Conservation (phyloP, 129 eudicot genomes). For the Tagetes erecta region DNA sequence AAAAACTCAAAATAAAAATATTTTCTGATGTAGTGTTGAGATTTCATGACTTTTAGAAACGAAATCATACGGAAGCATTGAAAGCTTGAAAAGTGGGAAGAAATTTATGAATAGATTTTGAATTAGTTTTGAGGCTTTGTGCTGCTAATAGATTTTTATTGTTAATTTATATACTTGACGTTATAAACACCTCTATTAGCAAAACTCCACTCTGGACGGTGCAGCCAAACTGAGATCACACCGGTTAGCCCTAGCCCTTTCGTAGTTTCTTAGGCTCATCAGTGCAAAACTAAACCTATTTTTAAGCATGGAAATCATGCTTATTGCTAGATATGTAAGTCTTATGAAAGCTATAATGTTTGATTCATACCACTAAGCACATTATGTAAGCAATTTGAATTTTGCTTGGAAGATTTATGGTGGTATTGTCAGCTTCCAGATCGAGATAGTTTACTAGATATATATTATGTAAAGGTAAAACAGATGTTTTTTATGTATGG, state of each 20-base stretch:
- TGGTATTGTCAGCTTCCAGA: neutral
- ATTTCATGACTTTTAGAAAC: neutral
- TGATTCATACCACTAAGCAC: neutral
- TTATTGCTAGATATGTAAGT: neutral
- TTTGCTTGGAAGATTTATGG: neutral
- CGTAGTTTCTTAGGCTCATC: neutral
- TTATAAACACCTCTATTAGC: neutral
- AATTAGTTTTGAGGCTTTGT: neutral
- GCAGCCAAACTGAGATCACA: too few species aligned
- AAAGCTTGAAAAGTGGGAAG: neutral
- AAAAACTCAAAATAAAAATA: too few species aligned
- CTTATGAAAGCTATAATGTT: neutral
- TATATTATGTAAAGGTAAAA: neutral
- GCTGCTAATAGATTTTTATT: neutral
- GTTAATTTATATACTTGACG: neutral
- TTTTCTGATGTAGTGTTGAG: neutral
- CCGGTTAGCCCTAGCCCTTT: too few species aligned
- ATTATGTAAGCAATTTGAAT: neutral
- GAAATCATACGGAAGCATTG: neutral
- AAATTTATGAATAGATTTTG: neutral
- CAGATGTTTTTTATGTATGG: too few species aligned
- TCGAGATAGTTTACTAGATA: neutral
- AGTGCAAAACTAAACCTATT: neutral
- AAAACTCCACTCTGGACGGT: neutral
- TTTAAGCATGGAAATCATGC: neutral